Conservation (phyloP, 805 yeast genomes). For the Suhomyces tanzawaensis region DNA sequence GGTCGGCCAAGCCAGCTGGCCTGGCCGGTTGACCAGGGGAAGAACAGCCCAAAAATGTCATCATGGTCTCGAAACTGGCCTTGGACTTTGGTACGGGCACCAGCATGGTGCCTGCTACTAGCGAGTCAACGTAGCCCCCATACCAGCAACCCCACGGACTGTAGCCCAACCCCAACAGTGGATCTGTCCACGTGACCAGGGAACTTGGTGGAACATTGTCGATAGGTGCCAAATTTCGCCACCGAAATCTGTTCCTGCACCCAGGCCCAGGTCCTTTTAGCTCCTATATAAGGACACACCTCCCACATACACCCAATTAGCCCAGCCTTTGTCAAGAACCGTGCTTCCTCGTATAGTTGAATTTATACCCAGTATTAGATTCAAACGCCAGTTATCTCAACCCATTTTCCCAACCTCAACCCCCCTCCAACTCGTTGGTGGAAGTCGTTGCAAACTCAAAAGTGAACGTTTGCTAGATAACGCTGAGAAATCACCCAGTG, state of each 20-base stretch:
- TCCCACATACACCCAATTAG: not conserved
- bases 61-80: too few relatives aligned
- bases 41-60: too few relatives aligned
- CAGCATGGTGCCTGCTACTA: too few relatives aligned
- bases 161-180: too few relatives aligned
- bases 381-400: not conserved
- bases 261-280: not conserved
- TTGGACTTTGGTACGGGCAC: too few relatives aligned
- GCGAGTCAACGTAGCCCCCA: too few relatives aligned
- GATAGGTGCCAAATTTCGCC: slow-evolving; percentile 1
- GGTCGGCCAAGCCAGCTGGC: too few relatives aligned
- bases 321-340: too few relatives aligned
- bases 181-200: too few relatives aligned
- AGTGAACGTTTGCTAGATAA: slow-evolving; percentile 3
- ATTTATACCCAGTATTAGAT: too few relatives aligned
- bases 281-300: slow-evolving; percentile 2
- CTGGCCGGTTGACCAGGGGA: too few relatives aligned
- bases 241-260: slow-evolving; percentile 5
- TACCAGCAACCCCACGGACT: too few relatives aligned
- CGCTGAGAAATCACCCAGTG: slow-evolving; percentile 1
- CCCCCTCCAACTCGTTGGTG: not conserved
- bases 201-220: not conserved
- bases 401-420: not conserved
- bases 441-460: slow-evolving; percentile 4
- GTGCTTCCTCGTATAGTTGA: not conserved